phyloP scores from a whole-genome alignment of 2,329 filamentous ascomycete species.

The Talaromyces sp. region DNA sequence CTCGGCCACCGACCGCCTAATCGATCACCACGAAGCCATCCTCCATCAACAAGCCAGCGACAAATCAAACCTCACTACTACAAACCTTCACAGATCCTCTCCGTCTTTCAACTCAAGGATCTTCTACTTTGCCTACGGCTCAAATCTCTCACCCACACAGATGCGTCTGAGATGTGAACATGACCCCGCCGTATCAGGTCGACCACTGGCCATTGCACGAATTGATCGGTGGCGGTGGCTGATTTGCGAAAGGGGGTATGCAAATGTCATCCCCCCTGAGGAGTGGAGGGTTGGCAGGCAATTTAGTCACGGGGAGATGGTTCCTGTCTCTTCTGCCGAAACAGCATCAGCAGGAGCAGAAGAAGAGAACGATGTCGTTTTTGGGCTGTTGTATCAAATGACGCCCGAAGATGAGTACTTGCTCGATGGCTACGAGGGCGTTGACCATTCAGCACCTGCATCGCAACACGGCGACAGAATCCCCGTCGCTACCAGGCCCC shows the following conservation, averaged over 20 bases:
- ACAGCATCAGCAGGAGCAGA: no score
- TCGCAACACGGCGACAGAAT: slow-evolving; percentile 16
- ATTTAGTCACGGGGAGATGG: slow-evolving; percentile 19
- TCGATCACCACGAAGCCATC: slow-evolving; percentile 21
- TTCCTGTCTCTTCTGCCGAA: slow-evolving; percentile 23
- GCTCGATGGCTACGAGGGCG: slow-evolving; percentile 40
- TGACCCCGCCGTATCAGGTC: slow-evolving; percentile 31
- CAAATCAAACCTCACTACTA: background rate
- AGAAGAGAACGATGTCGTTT: slow-evolving; percentile 30
- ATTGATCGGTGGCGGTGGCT: slow-evolving; percentile 41
- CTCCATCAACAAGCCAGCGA: slow-evolving; percentile 13
- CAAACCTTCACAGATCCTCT: background rate
- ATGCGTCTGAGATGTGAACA: slow-evolving; percentile 38
- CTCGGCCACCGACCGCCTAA: slow-evolving; percentile 3
- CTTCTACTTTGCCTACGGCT: slow-evolving; percentile 45
- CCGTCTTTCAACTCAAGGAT: slow-evolving; percentile 18
- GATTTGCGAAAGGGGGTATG: slow-evolving; percentile 41
- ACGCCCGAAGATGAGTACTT: slow-evolving; percentile 28
- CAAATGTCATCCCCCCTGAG: slow-evolving; percentile 36
- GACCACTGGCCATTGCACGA: slow-evolving; percentile 38
- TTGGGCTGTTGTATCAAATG: slow-evolving; percentile 42
- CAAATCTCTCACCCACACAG: slow-evolving; percentile 42
- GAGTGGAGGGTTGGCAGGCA: slow-evolving; percentile 26
- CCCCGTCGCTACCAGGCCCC: slow-evolving; percentile 24
- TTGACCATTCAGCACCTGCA: slow-evolving; percentile 25